Base-by-base conservation (phyloP, 2,329 filamentous ascomycete genomes). In the Trichoderma hamatum region DNA sequence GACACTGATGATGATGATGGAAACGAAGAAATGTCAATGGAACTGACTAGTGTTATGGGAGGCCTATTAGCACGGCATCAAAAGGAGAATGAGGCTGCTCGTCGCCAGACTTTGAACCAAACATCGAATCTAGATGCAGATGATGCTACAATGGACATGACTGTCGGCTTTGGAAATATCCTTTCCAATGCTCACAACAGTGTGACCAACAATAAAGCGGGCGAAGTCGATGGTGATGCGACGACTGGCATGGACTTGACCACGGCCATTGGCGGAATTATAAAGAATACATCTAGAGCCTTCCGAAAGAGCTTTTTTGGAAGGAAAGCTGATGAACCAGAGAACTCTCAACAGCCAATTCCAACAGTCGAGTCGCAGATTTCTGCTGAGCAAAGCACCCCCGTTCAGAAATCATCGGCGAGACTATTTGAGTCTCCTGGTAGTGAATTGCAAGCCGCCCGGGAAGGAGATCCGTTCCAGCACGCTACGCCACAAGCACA, bases 11-110 rank as follows among this genome's bases (percentile, higher is more conserved):
- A 81, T 3, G 11, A 24, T 28, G 78, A 81, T n/a, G 80, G 81
- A 3, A 86, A 90, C 55, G 89, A 90, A 72, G 91, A 94, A 55
- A 88, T 93, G 84, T 92, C 91, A 0, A 94, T 94, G 90, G 92
- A 94, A 74, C 84, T 94, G 69, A 92, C 90, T 1, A 87, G 88
- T 2, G 88, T 89, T 36, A 84, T 90, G 71, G 88, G 89, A 0
- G 84, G 85, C 21, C 79, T 90, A 0, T 75, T 89, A 5, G 71
- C 75, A 6, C 73, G 76, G n/a, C 71, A 74, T 62, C 71, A 75
- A 64, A 75, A 73, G 11, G 74, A 76, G 66, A 75, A 72, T 32
- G 71, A 67, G 30, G 51, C 73, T 34, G 51, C 71, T 55, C 73
- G 75, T 63, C 74, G 72, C 39, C 70, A 71, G 30, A 75, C 75